phyloP scores from a whole-genome alignment of 75 land plant species.

The Cryptomeria japonica region DNA sequence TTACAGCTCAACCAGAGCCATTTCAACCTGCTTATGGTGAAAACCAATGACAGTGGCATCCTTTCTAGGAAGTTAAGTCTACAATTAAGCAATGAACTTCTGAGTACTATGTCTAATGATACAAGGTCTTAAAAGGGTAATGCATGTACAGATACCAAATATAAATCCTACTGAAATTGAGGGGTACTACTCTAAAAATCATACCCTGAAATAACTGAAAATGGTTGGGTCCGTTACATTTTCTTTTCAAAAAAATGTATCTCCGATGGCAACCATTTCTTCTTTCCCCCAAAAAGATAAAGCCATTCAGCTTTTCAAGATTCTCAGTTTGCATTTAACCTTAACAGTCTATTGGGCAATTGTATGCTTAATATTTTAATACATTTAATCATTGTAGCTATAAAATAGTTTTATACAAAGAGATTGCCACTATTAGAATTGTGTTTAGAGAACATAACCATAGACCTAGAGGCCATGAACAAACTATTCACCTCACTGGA shows the following conservation, averaged over 20 bases:
- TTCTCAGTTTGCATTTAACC: background rate
- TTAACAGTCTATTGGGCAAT: background rate
- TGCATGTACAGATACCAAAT: background rate
- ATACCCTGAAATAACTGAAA: slow-evolving; percentile 1
- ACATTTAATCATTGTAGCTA: background rate
- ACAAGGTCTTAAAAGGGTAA: background rate
- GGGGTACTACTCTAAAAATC: background rate
- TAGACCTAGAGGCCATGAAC: background rate
- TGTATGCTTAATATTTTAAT: background rate
- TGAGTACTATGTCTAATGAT: background rate
- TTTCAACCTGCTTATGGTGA: background rate
- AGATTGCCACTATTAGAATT: background rate
- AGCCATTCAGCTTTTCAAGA: background rate
- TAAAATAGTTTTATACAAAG: background rate
- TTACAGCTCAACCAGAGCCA: slow-evolving; percentile 11
- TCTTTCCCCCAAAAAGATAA: background rate
- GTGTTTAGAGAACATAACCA: background rate
- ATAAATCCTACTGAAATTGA: background rate
- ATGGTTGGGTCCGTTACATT: background rate
- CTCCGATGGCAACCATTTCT: background rate
- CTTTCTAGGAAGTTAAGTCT: background rate
- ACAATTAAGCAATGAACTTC: background rate
- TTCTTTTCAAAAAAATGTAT: background rate
- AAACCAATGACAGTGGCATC: background rate
- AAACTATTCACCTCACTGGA: background rate